Base-by-base conservation (phyloP, 1,139 yeast genomes). In the Geotrichum candidum region DNA sequence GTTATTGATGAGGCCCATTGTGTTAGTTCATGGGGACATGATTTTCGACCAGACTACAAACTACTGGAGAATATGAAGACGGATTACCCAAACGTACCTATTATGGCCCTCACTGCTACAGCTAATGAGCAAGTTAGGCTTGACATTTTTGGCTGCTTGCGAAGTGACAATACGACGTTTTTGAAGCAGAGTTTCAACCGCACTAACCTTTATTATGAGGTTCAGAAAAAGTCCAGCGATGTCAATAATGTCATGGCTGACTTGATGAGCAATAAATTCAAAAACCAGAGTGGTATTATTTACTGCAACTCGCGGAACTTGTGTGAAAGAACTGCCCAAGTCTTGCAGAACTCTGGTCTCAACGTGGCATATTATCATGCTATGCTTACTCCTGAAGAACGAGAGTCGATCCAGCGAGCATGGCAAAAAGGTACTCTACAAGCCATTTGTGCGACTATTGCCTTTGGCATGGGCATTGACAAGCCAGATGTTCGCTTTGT, bases 1-100 rank as follows among this genome's bases (percentile, higher is more conserved):
- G 97, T 95, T 15, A 91, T 95, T 56, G 99, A 95, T 75, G 99
- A 95, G 72, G 99, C 99, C 0, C 99, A 95, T 76, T 95, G 99
- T 81, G 96, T 94, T 62, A 90, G 97, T 64, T 88, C 96, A 13
- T 95, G 99, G 99, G 99, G 99, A 22, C 99, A 95, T 74, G 99
- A 95, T 74, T 95, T 95, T 73, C 81, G 99, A 63, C 98, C 98
- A 0, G 98, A 94, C 73, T 95, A 95, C 75, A 90, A 91, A 69
- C 88, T 86, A 35, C 79, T 95, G 73, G 85, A 86, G 51, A 81
- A 81, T 66, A 88, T 95, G 74, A 90, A 91, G 69, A 75, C 77
- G 46, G 81, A 84, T 63, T 94, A 83, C 71, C 96, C 96, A 0
- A 82, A 81, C 56, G 84, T 90, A 9, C 99, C 99, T 1, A 79